Evolutionary conservation across 75 land plant genomes (phyloP).

Genomic region (Cunninghamia lanceolata): DNA sequence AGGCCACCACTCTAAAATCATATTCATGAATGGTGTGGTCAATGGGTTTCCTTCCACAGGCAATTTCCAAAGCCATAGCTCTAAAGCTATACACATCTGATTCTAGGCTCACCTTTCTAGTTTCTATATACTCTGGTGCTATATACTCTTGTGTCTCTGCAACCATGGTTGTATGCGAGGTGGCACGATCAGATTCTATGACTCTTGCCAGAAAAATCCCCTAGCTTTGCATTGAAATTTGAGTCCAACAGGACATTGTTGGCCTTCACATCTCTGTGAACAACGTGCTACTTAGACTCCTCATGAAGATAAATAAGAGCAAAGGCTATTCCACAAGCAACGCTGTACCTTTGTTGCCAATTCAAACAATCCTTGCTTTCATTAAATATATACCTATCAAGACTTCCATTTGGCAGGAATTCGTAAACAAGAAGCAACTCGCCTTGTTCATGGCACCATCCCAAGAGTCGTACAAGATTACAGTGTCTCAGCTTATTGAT

Average conservation of each 20-base stretch:
- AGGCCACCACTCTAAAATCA: no score
- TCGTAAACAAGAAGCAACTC: slow-evolving; percentile 31
- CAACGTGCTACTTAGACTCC: slow-evolving; percentile 80
- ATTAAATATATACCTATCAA: slow-evolving; percentile 17
- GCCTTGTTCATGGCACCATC: slow-evolving; percentile 33
- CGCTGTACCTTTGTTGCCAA: slow-evolving; percentile 60
- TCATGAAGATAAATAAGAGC: slow-evolving; percentile 67
- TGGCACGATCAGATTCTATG: no score
- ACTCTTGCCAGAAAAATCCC: slow-evolving; percentile 77
- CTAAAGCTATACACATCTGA: no score
- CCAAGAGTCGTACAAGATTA: slow-evolving; percentile 39
- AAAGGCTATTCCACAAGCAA: slow-evolving; percentile 54
- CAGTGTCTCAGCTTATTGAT: slow-evolving; percentile 41
- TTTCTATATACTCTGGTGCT: no score
- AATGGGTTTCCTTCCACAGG: no score
- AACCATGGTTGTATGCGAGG: no score
- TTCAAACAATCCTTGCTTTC: slow-evolving; percentile 2
- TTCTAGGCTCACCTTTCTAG: no score
- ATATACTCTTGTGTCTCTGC: no score
- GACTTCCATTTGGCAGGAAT: slow-evolving; percentile 18
- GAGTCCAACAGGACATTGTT: slow-evolving; percentile 80
- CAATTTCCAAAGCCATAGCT: no score
- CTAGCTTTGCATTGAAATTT: slow-evolving; percentile 61
- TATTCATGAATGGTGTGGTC: no score
- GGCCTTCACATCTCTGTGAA: slow-evolving; percentile 85